Evolutionary conservation across 2,329 filamentous ascomycete species (phyloP).

Genomic region (Blastomyces gilchristii): DNA sequence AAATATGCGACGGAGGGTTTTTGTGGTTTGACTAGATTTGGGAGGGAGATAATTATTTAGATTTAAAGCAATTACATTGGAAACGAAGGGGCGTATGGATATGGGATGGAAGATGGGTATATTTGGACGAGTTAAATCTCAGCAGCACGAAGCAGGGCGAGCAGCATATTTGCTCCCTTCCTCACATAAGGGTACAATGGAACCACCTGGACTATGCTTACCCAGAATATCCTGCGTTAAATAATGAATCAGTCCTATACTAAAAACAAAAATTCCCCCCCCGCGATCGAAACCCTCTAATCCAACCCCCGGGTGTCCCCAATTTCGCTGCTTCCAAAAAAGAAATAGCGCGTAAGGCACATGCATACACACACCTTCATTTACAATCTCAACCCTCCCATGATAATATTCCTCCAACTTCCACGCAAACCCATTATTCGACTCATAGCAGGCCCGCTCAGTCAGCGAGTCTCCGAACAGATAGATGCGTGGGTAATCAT

Average conservation of each 20-base stretch:
- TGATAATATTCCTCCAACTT: slow-evolving; percentile 16
- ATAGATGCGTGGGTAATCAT: slow-evolving; percentile 17
- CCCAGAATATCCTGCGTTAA: slow-evolving; percentile 14
- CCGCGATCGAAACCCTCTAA: not conserved
- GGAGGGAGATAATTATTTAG: not conserved
- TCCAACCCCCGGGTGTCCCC: not conserved
- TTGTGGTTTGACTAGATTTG: slow-evolving; percentile 14
- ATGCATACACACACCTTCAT: slow-evolving; percentile 11
- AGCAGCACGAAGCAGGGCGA: not conserved
- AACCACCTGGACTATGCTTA: slow-evolving; percentile 8
- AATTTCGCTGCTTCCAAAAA: too few species aligned
- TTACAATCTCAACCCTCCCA: slow-evolving; percentile 17
- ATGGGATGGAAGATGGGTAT: not conserved
- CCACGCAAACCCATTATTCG: slow-evolving; percentile 16
- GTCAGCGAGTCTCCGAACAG: slow-evolving; percentile 19
- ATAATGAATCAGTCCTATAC: not conserved
- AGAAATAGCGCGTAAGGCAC: not conserved
- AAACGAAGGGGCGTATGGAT: not conserved
- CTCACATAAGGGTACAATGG: not conserved
- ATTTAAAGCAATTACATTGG: not conserved
- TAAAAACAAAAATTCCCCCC: not conserved
- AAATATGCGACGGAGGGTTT: slow-evolving; percentile 13
- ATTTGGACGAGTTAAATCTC: not conserved
- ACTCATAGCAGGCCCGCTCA: slow-evolving; percentile 13
- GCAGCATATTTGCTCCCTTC: not conserved